Evolutionary conservation across 208 protist genomes (phyloP), one percentile per base, ranked within the genome.

Genomic region (Strigomonas culicis): DNA sequence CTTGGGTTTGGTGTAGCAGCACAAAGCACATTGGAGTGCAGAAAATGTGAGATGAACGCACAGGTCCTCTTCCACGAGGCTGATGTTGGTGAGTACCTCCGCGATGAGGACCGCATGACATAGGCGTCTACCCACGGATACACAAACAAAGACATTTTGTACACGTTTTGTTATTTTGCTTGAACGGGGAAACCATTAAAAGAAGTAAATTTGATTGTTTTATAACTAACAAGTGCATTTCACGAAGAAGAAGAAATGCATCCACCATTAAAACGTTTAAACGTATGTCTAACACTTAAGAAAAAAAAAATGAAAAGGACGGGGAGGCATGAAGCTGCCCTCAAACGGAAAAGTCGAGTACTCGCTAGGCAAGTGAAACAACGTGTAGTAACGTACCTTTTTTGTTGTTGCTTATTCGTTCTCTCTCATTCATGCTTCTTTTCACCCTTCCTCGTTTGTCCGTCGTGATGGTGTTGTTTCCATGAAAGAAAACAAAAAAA

Each of bases 1-100:
- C 78, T 99, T 31, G 97, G 98, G 28, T 99, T 99, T 80, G 98
- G 98, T 31, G 93, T 98, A 1, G 96, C 96, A 0, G 94, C 98
- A 0, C 90, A 95, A 57, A 97, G 94, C 34, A 99, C 98, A 13
- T 64, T 95, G 51, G 96, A 99, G 59, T 98, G 93, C 79, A 82
- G 98, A 31, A 96, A 96, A 74, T 89, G 98, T 28, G 96, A 99
- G 65, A 98, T 98, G 74, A 98, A 95, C 66, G 85, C 93, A 13
- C 97, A 98, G 34, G 95, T 99, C 11, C 80, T 96, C 44, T 99
- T 99, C 72, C 97, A 99, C 67, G 96, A 99, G 74, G 94, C 95
- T 1, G 98, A 99, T 93, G 84, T 99, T 55, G 98, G 98, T 67
- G 97, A 99, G 79, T 99, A 99, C 85, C 76, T 99, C 17, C 81